Conservation (phyloP, 257 asterid species). For the Cruciata laevipes region DNA sequence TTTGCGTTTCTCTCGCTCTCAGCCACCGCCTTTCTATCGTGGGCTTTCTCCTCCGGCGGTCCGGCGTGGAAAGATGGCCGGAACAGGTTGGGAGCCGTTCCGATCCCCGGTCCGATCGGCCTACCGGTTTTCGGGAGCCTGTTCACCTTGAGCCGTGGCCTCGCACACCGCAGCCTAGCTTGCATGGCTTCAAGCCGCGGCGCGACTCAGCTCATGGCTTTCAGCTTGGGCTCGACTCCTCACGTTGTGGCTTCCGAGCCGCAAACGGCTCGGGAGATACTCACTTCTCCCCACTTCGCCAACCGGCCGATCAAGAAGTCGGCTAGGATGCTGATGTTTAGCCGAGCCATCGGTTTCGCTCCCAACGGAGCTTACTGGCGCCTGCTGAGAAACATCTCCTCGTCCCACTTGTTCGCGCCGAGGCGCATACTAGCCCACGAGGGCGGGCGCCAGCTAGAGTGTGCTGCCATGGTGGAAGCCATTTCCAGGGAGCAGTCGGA, state of each 20-base stretch:
- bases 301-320: constrained; percentile 54
- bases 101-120: constrained; percentile 51
- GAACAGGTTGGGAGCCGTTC: constrained; percentile 25
- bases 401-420: constrained; percentile 46
- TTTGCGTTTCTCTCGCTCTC: constrained; percentile 9
- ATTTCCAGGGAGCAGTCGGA: constrained; percentile 30
- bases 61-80: constrained; percentile 47
- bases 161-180: constrained; percentile 53
- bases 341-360: constrained; percentile 63
- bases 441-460: constrained; percentile 31
- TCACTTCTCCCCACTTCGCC: constrained; percentile 49
- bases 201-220: constrained; percentile 43
- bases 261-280: constrained; percentile 37
- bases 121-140: constrained; percentile 58
- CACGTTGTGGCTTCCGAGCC: constrained; percentile 41
- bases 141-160: constrained; percentile 48
- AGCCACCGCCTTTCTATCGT: constrained; percentile 24
- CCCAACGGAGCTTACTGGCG: constrained; percentile 53
- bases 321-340: constrained; percentile 51
- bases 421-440: constrained; percentile 39
- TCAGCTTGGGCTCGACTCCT: constrained; percentile 52
- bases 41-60: constrained; percentile 44
- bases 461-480: constrained; percentile 30
- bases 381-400: constrained; percentile 38
- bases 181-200: constrained; percentile 30